These are phyloP conservation scores for Tuber microsphaerosporum DNA, from an alignment of 495 filamentous ascomycete species.

Conservation along the genomic window DNA sequence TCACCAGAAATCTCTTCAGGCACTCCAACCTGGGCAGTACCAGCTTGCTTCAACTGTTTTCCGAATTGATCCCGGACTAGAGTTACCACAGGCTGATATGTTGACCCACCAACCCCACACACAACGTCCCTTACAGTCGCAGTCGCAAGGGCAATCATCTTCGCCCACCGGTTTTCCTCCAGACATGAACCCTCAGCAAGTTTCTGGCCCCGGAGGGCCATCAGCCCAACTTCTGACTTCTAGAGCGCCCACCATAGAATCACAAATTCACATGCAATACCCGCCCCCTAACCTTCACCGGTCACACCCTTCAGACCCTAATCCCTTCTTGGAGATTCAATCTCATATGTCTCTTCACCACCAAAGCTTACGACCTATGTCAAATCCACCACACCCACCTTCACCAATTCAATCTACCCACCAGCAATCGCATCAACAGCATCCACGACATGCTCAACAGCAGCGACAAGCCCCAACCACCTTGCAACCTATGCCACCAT, in stretches of 20 bases:
- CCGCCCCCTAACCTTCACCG: constrained; percentile 26
- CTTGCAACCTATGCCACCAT: constrained; percentile 34
- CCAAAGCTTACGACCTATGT: neutral
- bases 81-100: neutral
- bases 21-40: constrained; percentile 11
- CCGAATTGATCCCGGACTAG: neutral
- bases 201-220: constrained; percentile 16
- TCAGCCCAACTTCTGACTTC: constrained; percentile 22
- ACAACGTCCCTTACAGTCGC: constrained; percentile 27
- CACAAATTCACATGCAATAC: constrained; percentile 28
- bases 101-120: neutral
- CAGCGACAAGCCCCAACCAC: constrained; percentile 28
- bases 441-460: constrained; percentile 25
- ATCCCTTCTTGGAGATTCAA: neutral
- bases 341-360: neutral
- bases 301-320: constrained; percentile 8
- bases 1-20: constrained; percentile 8
- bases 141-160: constrained; percentile 24
- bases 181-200: constrained; percentile 19
- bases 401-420: constrained; percentile 16
- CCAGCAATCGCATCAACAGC: constrained; percentile 25
- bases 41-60: neutral
- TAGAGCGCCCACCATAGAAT: constrained; percentile 22
- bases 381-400: constrained; percentile 13
- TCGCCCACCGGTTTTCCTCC: constrained; percentile 26